Percentiles rank a stretch among this genome's conserved stretches.
These are phyloP conservation scores for Prunus campanulata DNA, from an alignment of 306 rosid genomes.

Conservation along the genomic window DNA sequence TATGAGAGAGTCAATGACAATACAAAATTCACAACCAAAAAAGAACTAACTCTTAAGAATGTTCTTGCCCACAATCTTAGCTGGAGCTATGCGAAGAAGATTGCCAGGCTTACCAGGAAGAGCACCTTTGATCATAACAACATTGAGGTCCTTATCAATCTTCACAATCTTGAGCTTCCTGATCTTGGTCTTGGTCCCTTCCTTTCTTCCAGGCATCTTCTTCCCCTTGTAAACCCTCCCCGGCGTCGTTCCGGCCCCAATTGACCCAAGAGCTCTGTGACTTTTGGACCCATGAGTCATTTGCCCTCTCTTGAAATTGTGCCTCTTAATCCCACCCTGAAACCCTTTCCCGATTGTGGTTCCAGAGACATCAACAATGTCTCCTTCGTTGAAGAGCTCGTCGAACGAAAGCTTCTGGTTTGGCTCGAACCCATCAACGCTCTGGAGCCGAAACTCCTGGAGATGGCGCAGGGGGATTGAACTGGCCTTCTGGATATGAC, in stretches of 20 bases:
- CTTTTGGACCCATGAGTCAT: constrained; percentile 98
- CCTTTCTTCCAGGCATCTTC: constrained; percentile 99
- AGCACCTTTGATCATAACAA: constrained; percentile 88
- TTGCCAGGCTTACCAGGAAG: constrained; percentile 97
- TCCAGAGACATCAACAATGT: constrained; percentile 88
- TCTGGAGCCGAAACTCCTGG: constrained; percentile 86
- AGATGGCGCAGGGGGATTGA: constrained; percentile 89
- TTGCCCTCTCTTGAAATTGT: constrained; percentile 76
- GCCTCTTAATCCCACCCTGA: constrained; percentile 96
- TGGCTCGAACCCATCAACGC: constrained; percentile 50
- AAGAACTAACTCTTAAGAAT: constrained; percentile 64
- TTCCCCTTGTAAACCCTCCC: constrained; percentile 88
- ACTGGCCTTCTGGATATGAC: constrained; percentile 75
- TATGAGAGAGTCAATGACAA: background rate
- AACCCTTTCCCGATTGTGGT: constrained; percentile 96
- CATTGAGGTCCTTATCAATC: constrained; percentile 84
- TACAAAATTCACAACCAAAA: background rate
- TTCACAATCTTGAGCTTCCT: constrained; percentile 94
- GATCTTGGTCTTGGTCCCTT: constrained; percentile 83
- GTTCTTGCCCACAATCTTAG: constrained; percentile 93
- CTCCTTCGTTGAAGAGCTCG: constrained; percentile 82
- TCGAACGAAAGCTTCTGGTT: constrained; percentile 62
- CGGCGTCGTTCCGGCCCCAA: constrained; percentile 95
- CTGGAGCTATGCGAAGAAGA: constrained; percentile 84
- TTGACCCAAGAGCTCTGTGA: constrained; percentile 86